phyloP scores from a whole-genome alignment of 305 asterid species.

The Fraxinus velutina region DNA sequence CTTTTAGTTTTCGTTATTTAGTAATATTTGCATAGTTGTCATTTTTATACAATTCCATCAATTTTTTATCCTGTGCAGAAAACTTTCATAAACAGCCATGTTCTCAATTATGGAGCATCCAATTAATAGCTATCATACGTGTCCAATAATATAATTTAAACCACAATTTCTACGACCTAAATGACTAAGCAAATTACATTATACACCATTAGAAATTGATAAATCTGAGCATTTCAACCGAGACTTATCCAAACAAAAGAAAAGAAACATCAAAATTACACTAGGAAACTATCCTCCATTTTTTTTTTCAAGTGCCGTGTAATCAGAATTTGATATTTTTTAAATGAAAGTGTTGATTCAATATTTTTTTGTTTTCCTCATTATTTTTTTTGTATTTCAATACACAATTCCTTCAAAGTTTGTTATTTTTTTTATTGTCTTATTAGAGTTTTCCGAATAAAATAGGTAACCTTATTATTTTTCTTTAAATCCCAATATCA shows the following conservation, averaged over 20 bases:
- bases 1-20: neutral
- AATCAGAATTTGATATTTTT: neutral
- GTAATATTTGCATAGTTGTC: neutral
- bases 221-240: neutral
- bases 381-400: neutral
- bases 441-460: neutral
- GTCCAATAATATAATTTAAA: neutral
- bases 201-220: neutral
- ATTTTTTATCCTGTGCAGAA: neutral
- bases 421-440: neutral
- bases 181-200: neutral
- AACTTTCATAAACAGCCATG: neutral
- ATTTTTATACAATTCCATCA: neutral
- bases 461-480: neutral
- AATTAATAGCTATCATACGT: neutral
- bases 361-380: neutral
- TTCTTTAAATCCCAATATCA: neutral
- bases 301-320: neutral
- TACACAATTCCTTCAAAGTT: neutral
- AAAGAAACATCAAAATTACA: neutral
- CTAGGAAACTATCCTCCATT: neutral
- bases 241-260: neutral
- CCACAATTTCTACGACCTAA: neutral
- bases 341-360: neutral
- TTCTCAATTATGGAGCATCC: neutral